Base-by-base conservation (phyloP, 805 yeast species). In the Starmerella riodocensis region DNA sequence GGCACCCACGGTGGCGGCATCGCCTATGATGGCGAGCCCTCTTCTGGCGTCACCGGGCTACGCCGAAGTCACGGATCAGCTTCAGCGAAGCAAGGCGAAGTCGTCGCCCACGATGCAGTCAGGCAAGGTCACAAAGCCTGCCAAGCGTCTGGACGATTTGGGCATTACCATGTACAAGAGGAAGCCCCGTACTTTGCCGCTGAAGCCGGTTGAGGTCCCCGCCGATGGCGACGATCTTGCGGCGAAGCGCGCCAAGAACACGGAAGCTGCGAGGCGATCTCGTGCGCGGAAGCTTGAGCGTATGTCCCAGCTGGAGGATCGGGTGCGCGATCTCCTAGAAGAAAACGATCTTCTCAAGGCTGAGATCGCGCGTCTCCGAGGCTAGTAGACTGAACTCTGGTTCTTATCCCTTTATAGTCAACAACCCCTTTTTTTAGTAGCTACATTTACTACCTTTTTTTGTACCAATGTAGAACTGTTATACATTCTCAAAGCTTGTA, bases 211-310 rank as follows among this genome's bases (percentile, higher is more conserved):
- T 40, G 70, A 71, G 34, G 46, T 65, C 32, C 67, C 72, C 24
- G 71, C 69, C 17, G 43, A 48, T 16, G 53, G 47, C 18, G 54
- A 52, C 32, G 38, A 33, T 11, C 48, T 46, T 6, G 44, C 50
- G 33, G 59, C 80, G 53, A 88, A 88, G 66, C 77, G 97, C 58
- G 97, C 97, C 7, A 77, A 88, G 62, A 88, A 91, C 70, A 88
- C 88, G n/a, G 62, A 76, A 35, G 96, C 97, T 50, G 96, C 96
- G 6, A 76, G 96, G 61, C 74, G 95, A 56, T 84, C 94, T 21
- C 70, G 96, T 55, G 95, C 95, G 19, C 75, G 95, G 57, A 88
- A 88, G 64, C 73, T 82, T 75, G 86, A 86, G 61, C 74, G 94
- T 59, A 82, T 86, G 94, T 54, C 64, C 42, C 93, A 82, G 58